Evolutionary conservation across 2,329 filamentous ascomycete species (phyloP), one percentile per base, ranked within the genome.

Genomic region (Sporothrix curviconia): DNA sequence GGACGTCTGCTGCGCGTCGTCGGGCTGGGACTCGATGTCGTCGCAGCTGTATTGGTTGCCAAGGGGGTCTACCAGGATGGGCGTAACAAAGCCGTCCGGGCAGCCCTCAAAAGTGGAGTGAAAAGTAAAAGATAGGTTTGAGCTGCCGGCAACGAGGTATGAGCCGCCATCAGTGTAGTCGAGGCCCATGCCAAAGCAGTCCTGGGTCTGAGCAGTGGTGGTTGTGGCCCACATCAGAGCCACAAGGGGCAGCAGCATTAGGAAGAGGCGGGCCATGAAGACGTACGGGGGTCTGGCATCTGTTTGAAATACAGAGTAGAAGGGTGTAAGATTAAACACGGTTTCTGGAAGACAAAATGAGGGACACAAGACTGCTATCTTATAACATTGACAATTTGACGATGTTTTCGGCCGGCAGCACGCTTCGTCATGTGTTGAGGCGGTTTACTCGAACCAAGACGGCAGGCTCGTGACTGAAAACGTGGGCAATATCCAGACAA

Each of bases 121-220:
- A 22, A 66, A 66, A 7, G 62, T 58, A 46, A 66, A 66, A 14
- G 57, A 24, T 1, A 42, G 52, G 19, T 59, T 34, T 12, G 55
- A 60, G 22, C 47, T 58, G 5, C 62, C 63, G 32, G 65, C 64
- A 11, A 66, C 55, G 34, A 66, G 61, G 24, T 65, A 66, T 12
- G 63, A 64, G 3, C 64, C 64, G 8, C 63, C 64, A 19, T 66
- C 61, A 8, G 64, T 64, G 47, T 66, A 66, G 56, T 66, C 64
- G 0, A 66, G 47, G 4, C 64, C 64, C 2, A 62, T 62, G 42
- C 62, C 63, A 19, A 60, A 61, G 43, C 64, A 66, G 17, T 32
- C n/a, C n/a, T n/a, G n/a, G n/a, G n/a, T 12, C 40, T 59, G 58
- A n/a, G 43, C 46, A 9, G 7, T 28, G 14, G 30, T 50, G 2